phyloP scores from a whole-genome alignment of 192 early-diverging fungal genomes.

The Radiomyces spectabilis region DNA sequence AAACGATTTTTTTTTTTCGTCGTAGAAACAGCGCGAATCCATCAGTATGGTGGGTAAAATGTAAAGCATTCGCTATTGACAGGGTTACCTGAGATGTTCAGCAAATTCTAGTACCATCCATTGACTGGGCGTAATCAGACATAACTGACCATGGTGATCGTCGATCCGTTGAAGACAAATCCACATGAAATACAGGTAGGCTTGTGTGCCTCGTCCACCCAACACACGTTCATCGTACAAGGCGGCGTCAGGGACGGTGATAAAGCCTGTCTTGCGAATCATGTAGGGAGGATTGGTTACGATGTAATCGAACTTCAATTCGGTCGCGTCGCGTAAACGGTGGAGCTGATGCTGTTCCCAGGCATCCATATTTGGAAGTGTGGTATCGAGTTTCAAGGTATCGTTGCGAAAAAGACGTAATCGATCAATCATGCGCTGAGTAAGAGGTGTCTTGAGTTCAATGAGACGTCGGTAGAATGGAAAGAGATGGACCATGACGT shows the following conservation, averaged over 20 bases:
- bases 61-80: background rate
- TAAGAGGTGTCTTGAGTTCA: background rate
- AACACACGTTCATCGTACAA: conserved; percentile 42
- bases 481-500: conserved; percentile 38
- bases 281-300: conserved; percentile 58
- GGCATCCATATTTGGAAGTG: conserved; percentile 13
- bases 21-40: background rate
- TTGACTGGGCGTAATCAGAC: conserved; percentile 54
- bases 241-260: conserved; percentile 36
- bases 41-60: background rate
- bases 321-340: conserved; percentile 27
- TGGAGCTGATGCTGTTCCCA: conserved; percentile 38
- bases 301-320: conserved; percentile 45
- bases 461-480: conserved; percentile 35
- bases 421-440: conserved; percentile 16
- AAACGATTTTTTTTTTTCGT: background rate
- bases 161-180: conserved; percentile 43
- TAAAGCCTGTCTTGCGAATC: conserved; percentile 50
- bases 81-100: conserved; percentile 34
- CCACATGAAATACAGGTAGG: conserved; percentile 54
- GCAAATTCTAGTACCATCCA: conserved; percentile 55
- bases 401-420: conserved; percentile 47
- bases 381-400: conserved; percentile 39
- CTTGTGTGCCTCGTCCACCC: conserved; percentile 42
- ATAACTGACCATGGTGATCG: conserved; percentile 33